Percentiles rank a stretch among this genome's conserved stretches.
These are phyloP conservation scores for Nannochloris sp. DNA, from an alignment of 139 green algal species.

Conservation along the genomic window DNA sequence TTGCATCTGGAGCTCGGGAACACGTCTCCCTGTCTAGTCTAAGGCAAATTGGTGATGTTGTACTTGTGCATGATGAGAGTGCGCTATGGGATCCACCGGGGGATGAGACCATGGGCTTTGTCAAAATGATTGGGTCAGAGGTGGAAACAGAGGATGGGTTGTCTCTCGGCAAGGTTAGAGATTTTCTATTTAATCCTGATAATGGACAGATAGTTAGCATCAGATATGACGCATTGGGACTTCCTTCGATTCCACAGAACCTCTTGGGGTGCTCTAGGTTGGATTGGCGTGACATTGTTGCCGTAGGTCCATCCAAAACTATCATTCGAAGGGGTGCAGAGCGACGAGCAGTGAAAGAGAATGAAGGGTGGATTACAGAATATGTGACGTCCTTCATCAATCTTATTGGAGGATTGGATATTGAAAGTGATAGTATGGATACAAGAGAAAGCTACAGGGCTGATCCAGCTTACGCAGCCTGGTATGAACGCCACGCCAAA, in stretches of 20 bases:
- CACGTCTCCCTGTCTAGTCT: constrained; percentile 49
- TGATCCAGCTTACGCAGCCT: constrained; percentile 14
- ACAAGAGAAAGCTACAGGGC: constrained; percentile 2
- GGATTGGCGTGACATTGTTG: constrained; percentile 14
- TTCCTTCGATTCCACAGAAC: constrained; percentile 46
- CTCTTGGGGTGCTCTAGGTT: constrained; percentile 54
- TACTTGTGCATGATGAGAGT: constrained; percentile 64
- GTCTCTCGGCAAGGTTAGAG: constrained; percentile 59
- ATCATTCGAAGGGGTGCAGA: constrained; percentile 20
- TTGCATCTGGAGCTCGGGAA: not conserved
- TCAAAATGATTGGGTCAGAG: constrained; percentile 46
- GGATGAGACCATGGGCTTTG: constrained; percentile 37
- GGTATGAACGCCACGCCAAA: constrained; percentile 18
- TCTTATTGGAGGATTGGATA: constrained; percentile 5
- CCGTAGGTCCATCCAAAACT: constrained; percentile 8
- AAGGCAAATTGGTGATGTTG: constrained; percentile 63
- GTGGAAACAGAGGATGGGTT: constrained; percentile 42
- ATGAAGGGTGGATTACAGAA: constrained; percentile 15
- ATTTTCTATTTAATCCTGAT: constrained; percentile 68
- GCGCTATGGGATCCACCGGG: constrained; percentile 36
- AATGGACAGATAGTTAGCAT: constrained; percentile 46
- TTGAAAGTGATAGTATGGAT: not conserved
- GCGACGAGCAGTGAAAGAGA: constrained; percentile 15
- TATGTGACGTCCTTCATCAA: constrained; percentile 9
- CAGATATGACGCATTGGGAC: constrained; percentile 62